Evolutionary conservation across 176 grass and related monocot genomes (phyloP).

Genomic region (Oryza nivara): DNA sequence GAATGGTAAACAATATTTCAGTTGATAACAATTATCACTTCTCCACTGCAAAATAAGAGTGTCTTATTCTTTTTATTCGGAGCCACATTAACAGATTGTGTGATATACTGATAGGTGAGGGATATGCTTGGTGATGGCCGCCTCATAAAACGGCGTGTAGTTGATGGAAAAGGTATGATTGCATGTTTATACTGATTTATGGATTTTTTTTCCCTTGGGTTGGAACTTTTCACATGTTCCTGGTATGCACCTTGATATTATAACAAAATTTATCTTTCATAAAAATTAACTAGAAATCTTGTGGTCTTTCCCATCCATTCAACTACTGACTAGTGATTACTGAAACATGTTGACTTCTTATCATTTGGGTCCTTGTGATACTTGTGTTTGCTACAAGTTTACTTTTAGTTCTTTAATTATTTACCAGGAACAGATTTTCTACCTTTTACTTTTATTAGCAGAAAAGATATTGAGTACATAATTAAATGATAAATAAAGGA

Average conservation of each 20-base stretch:
- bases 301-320: neutral
- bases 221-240: neutral
- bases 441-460: constrained; percentile 2
- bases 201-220: neutral
- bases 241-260: neutral
- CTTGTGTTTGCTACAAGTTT: neutral
- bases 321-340: constrained; percentile 11
- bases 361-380: neutral
- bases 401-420: neutral
- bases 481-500: neutral
- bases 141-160: constrained; percentile 90
- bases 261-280: constrained; percentile 6
- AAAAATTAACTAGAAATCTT: neutral
- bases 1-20: neutral
- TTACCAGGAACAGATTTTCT: neutral
- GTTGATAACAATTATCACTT: constrained; percentile 10
- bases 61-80: neutral
- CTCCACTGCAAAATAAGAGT: neutral
- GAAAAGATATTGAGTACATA: constrained; percentile 8
- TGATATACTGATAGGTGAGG: constrained; percentile 71
- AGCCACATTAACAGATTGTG: constrained; percentile 31
- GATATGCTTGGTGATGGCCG: constrained; percentile 99
- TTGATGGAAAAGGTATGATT: constrained; percentile 87
- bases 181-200: constrained; percentile 38
- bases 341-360: neutral